Base-by-base conservation (phyloP, 495 filamentous ascomycete species). In the Talaromyces adpressus region DNA sequence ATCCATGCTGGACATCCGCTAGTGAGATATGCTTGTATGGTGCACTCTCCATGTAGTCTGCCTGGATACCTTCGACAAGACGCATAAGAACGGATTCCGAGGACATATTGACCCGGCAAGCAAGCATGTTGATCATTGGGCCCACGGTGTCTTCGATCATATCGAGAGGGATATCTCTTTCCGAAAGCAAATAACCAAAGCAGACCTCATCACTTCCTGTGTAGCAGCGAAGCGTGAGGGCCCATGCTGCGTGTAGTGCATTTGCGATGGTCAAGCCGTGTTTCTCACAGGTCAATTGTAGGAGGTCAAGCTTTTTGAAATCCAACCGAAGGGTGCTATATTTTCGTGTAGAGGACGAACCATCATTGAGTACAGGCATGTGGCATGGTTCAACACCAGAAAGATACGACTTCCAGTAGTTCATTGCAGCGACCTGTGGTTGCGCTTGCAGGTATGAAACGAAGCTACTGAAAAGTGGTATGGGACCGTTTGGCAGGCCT, bases 321-420 rank as follows among this genome's bases (percentile, higher is more conserved):
- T 74, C 68, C 6, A 81, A 63, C 12, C 73, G 69, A n/a, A 75
- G 67, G 0, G 75, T 76, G 4, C 68, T 74, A 0, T 80, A 69
- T 6, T 62, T 45, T 61, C 74, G 74, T 14, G 61, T 9, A 0
- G 63, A 39, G 12, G 39, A 22, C 3, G 66, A 34, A 3, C 74
- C 73, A 65, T 80, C 77, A 18, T 69, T 77, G 5, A 81, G 71
- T 0, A 72, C 30, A 4, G 85, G 83, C 68, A 88, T 82, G 47
- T 79, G 67, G 61, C 81, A 84, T 0, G 84, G 84, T 61, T 79
- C 72, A 2, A 82, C 60, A 4, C 72, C 79, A 2, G 65, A 64
- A 36, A 88, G 72, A 59, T 84, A 82, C 0, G 72, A 69, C 51
- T 76, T 73, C 84, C 84, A 88, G 67, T 84, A 85, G 2, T 79